Conservation (phyloP, 2,329 filamentous ascomycete species). For the Monosporascus sp. region DNA sequence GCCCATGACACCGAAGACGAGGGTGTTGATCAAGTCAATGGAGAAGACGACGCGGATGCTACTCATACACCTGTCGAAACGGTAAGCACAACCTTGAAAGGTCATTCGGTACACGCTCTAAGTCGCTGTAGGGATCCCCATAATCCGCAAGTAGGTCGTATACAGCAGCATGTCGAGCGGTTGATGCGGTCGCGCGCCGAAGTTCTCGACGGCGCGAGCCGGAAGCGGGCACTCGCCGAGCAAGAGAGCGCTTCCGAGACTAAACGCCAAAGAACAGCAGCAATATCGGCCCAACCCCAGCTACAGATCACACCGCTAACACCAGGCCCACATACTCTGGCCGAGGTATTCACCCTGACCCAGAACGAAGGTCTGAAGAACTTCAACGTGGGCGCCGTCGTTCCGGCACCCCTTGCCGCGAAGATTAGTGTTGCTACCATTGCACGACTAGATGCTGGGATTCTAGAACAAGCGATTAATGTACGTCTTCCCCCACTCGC, state of each 20-base stretch:
- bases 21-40: conserved; percentile 85
- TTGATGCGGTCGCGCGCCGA: conserved; percentile 74
- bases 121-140: conserved; percentile 62
- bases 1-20: conserved; percentile 70
- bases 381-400: conserved; percentile 71
- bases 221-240: conserved; percentile 71
- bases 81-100: conserved; percentile 39
- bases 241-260: conserved; percentile 68
- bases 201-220: conserved; percentile 69
- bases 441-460: conserved; percentile 60
- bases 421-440: conserved; percentile 79
- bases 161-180: conserved; percentile 82
- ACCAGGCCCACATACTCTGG: conserved; percentile 70
- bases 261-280: conserved; percentile 73
- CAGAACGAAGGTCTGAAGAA: conserved; percentile 65
- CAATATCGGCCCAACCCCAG: conserved; percentile 36
- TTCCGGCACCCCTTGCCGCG: conserved; percentile 70
- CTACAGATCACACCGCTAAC: conserved; percentile 64
- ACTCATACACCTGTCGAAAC: conserved; percentile 75
- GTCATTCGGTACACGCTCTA: conserved; percentile 15
- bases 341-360: conserved; percentile 82
- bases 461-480: conserved; percentile 68
- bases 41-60: conserved; percentile 86
- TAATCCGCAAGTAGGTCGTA: conserved; percentile 67
- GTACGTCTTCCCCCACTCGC: conserved; percentile 36